Percentiles rank a stretch among this genome's conserved stretches.
Evolutionary conservation across 306 rosid genomes (phyloP).

Genomic region (Cicer chorassanicum): DNA sequence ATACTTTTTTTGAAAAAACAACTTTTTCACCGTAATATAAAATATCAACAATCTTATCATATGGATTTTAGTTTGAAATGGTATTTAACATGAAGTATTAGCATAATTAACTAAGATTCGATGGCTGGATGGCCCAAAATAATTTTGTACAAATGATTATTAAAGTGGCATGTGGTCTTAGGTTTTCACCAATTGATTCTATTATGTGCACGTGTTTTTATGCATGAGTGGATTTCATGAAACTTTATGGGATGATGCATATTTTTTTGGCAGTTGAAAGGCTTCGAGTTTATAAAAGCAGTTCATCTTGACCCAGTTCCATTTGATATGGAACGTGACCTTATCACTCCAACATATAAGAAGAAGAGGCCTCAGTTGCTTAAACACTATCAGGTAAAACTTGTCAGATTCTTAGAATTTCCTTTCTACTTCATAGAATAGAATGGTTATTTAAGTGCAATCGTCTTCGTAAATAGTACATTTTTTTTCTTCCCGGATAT

Average conservation of each 20-base stretch:
- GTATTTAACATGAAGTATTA: slow-evolving; percentile 20
- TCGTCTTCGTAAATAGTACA: background rate
- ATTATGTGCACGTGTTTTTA: background rate
- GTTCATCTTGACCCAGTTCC: slow-evolving; percentile 87
- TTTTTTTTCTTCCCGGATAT: background rate
- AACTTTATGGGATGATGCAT: slow-evolving; percentile 42
- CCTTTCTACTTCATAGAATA: slow-evolving; percentile 32
- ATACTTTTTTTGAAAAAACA: background rate
- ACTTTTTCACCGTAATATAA: background rate
- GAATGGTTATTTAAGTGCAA: slow-evolving; percentile 5
- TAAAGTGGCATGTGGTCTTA: slow-evolving; percentile 12
- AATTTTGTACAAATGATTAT: background rate
- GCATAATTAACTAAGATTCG: background rate
- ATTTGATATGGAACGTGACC: slow-evolving; percentile 95
- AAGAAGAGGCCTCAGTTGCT: slow-evolving; percentile 92
- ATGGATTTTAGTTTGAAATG: slow-evolving; percentile 27
- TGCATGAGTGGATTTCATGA: slow-evolving; percentile 30
- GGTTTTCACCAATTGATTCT: slow-evolving; percentile 16
- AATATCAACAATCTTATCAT: background rate
- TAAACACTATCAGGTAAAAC: slow-evolving; percentile 80
- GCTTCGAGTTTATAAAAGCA: slow-evolving; percentile 78
- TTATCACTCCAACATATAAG: slow-evolving; percentile 91
- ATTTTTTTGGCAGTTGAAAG: slow-evolving; percentile 77
- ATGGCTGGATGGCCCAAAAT: slow-evolving; percentile 8
- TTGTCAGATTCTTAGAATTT: slow-evolving; percentile 27